phyloP scores from a whole-genome alignment of 2,329 filamentous ascomycete genomes.

The Sporothrix globosa region DNA sequence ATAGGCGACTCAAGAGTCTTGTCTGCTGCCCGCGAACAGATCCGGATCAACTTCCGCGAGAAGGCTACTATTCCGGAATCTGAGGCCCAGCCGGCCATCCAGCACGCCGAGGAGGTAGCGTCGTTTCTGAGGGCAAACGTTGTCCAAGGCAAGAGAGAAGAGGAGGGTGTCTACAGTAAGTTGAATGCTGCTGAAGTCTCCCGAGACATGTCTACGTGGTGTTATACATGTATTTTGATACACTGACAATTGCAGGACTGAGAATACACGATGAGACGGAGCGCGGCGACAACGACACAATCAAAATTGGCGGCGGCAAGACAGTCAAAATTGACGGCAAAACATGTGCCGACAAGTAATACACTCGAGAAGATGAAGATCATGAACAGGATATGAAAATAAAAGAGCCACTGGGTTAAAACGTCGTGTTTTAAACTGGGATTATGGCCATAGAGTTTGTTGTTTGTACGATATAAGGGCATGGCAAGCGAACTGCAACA shows the following conservation, averaged over 20 bases:
- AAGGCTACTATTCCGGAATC: slow-evolving; percentile 65
- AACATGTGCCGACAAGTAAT: slow-evolving; percentile 41
- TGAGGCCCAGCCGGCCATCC: slow-evolving; percentile 65
- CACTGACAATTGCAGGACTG: slow-evolving; percentile 60
- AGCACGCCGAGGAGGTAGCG: slow-evolving; percentile 81
- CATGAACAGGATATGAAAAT: background rate
- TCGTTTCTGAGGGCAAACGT: slow-evolving; percentile 79
- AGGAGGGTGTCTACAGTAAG: slow-evolving; percentile 63
- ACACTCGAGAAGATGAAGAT: too few relatives aligned
- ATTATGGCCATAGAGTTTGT: background rate
- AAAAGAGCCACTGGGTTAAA: background rate
- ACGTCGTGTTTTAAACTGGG: background rate
- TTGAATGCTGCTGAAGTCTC: slow-evolving; percentile 32
- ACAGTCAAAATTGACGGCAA: slow-evolving; percentile 43
- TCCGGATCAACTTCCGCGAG: slow-evolving; percentile 72
- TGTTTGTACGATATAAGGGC: slow-evolving; percentile 17
- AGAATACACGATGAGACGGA: slow-evolving; percentile 91
- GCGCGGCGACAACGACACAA: slow-evolving; percentile 87
- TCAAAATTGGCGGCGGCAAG: slow-evolving; percentile 63
- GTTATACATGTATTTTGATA: background rate
- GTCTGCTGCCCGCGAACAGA: slow-evolving; percentile 70
- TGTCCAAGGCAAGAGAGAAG: slow-evolving; percentile 72
- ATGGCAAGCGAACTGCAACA: background rate
- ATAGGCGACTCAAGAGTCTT: slow-evolving; percentile 55
- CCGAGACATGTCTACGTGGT: too few relatives aligned